These are phyloP conservation scores for Nakaseomyces uthaithaninus DNA, from an alignment of 1,139 yeast species.

Conservation along the genomic window DNA sequence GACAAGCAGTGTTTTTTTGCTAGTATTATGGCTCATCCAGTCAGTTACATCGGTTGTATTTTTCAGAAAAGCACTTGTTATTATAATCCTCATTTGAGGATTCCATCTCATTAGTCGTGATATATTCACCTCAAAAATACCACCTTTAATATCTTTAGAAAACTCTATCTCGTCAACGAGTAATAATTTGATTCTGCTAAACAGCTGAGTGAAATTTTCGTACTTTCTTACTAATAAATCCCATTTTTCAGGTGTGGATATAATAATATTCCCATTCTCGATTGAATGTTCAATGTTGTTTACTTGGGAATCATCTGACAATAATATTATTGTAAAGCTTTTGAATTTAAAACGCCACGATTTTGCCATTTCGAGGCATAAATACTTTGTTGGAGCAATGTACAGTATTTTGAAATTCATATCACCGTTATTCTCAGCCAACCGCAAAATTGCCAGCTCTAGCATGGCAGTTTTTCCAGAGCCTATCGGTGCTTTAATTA, in stretches of 20 bases:
- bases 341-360: constrained; percentile 41
- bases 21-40: constrained; percentile 36
- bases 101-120: constrained; percentile 44
- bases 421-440: constrained; percentile 22
- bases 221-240: constrained; percentile 45
- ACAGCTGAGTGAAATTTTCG: constrained; percentile 37
- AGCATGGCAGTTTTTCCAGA: constrained; percentile 51
- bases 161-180: constrained; percentile 47
- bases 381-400: constrained; percentile 49
- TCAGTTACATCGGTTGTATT: constrained; percentile 42
- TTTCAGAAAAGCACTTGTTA: constrained; percentile 49
- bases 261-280: constrained; percentile 40
- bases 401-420: constrained; percentile 37
- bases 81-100: constrained; percentile 38
- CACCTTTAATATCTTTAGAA: constrained; percentile 42
- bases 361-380: constrained; percentile 39
- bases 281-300: constrained; percentile 32
- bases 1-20: constrained; percentile 31
- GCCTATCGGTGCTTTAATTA: constrained; percentile 49
- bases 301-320: constrained; percentile 41
- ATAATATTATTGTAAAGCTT: constrained; percentile 38
- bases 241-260: constrained; percentile 55
- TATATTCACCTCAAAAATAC: constrained; percentile 44
- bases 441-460: constrained; percentile 43
- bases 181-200: constrained; percentile 36